Percentiles rank a stretch among this genome's conserved stretches.
These are phyloP conservation scores for Pythium dissimile DNA, from an alignment of 352 stramenopile genomes.

Conservation along the genomic window DNA sequence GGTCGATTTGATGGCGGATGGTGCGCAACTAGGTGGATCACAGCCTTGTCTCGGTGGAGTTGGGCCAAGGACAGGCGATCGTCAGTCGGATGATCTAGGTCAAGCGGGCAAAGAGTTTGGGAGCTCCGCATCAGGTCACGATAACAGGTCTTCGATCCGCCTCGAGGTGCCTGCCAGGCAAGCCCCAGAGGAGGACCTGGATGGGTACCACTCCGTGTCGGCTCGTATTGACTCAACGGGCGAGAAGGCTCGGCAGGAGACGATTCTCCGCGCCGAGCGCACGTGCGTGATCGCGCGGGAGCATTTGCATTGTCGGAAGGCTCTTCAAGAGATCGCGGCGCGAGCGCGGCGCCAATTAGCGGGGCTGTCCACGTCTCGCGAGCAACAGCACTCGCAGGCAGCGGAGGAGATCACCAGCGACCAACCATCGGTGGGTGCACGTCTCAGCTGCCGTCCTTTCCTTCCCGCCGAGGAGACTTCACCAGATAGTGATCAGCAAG, in stretches of 20 bases:
- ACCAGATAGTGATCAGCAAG: neutral
- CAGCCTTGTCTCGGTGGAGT: too few species aligned
- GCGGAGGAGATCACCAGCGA: neutral
- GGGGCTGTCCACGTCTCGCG: neutral
- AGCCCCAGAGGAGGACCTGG: neutral
- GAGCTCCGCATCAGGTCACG: too few species aligned
- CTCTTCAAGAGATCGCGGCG: conserved; percentile 39
- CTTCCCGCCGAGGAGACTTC: neutral
- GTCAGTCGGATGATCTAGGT: too few species aligned
- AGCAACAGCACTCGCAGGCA: too few species aligned
- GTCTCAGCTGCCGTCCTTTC: neutral
- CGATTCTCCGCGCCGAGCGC: conserved; percentile 42
- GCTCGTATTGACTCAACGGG: conserved; percentile 15
- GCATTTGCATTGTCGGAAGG: conserved; percentile 46
- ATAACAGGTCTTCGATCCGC: too few species aligned
- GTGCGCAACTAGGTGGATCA: too few species aligned
- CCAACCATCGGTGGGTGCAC: neutral
- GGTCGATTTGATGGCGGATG: too few species aligned
- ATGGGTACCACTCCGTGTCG: conserved; percentile 12
- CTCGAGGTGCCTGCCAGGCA: neutral
- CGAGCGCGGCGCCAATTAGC: conserved; percentile 25
- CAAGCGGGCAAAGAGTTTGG: too few species aligned
- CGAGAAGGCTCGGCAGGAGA: conserved; percentile 24
- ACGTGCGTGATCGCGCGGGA: conserved; percentile 41
- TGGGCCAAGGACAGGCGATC: too few species aligned